Evolutionary conservation across 768 basidiomycete species (phyloP), one percentile per base, ranked within the genome.

Genomic region (Leccinum subgranulosum): DNA sequence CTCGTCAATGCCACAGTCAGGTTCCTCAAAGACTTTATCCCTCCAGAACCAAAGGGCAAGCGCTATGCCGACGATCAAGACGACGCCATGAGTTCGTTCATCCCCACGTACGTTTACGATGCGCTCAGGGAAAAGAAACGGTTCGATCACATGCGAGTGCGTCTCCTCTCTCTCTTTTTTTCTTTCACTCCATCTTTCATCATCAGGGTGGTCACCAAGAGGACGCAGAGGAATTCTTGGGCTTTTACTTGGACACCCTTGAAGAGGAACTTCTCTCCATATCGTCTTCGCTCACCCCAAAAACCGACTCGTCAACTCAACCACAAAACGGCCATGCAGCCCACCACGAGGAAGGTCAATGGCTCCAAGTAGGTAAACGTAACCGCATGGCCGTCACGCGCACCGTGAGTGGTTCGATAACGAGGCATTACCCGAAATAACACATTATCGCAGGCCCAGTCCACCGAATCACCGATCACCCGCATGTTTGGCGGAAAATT

Each of bases 401-500:
- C 55, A 88, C 86, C 45, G 91, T 93, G 62, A 55, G 87, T 81
- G 6, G 7, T 27, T 46, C 46, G 48, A 57, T 43, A 51, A 56
- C 29, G 36, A 51, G 34, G 23, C 29, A 61, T 27, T 9, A 23
- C 60, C 15, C 15, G 46, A 15, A 19, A 41, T 41, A 41, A 41
- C 41, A 10, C 19, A 3, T 19, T 10, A n/a, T 19, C 41, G 41
- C 10, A 68, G 96, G 85, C 84, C 48, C 92, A 89, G 72, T 81
- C 83, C 0, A 80, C 81, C 3, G 94, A 97, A 62, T 91, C 92
- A 3, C 89, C 94, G 0, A 90, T 99, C 53, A 91, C 92, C 0
- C 79, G 88, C 25, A 90, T 99, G 57, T 99, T 99, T 64, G 93
- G 94, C 28, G 94, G 96, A 33, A 92, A 91, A 67, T 88, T 94